Evolutionary conservation across 257 asterid species (phyloP).

Genomic region (Scutellaria minor): DNA sequence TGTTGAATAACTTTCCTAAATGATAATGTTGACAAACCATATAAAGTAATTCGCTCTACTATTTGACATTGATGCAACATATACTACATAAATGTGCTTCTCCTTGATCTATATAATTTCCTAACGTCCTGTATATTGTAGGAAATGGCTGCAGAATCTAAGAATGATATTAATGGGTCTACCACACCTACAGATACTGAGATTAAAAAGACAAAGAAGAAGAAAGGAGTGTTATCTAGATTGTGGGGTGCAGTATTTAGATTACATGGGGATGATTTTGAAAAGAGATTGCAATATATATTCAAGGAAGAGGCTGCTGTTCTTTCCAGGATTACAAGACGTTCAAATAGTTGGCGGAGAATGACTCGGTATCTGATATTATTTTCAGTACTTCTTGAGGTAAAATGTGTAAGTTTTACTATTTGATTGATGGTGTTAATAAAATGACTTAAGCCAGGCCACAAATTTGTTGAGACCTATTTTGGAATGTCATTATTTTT

Average conservation of each 20-base stretch:
- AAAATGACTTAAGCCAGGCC: background rate
- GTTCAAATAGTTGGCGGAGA: conserved; percentile 68
- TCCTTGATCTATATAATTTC: conserved; percentile 12
- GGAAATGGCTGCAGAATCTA: conserved; percentile 68
- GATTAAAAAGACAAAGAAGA: conserved; percentile 57
- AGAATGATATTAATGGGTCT: conserved; percentile 56
- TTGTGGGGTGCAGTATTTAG: conserved; percentile 73
- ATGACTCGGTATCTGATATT: conserved; percentile 61
- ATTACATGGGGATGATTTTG: conserved; percentile 73
- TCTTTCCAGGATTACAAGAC: conserved; percentile 65
- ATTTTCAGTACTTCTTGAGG: conserved; percentile 76
- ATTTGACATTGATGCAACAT: conserved; percentile 4
- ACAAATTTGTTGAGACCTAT: background rate
- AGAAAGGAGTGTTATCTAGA: conserved; percentile 73
- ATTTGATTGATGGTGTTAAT: background rate
- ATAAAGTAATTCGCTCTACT: conserved; percentile 8
- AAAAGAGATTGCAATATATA: conserved; percentile 85
- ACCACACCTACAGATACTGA: conserved; percentile 49
- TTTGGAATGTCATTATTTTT: background rate
- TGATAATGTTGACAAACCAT: conserved; percentile 10
- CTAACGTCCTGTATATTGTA: conserved; percentile 23
- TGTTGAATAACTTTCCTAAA: background rate
- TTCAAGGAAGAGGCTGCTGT: conserved; percentile 87
- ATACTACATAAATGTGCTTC: background rate
- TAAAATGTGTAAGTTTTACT: conserved; percentile 32